A percentile compares a stretch with the other conserved stretches of the same genome.
phyloP scores from a whole-genome alignment of 305 asterid species.

The Withania somnifera region DNA sequence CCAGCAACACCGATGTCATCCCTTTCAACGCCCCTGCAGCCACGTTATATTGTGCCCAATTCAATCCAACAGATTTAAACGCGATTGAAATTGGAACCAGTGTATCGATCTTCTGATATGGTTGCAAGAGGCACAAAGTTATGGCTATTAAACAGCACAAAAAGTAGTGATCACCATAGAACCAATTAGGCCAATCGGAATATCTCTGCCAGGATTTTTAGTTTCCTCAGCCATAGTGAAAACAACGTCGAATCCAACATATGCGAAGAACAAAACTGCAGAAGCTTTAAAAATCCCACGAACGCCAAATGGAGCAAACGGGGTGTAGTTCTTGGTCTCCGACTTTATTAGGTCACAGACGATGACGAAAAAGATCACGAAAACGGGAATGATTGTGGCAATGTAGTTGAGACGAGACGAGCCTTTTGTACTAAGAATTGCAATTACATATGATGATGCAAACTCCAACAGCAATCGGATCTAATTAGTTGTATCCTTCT shows the following conservation, averaged over 20 bases:
- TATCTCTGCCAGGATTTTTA: slow-evolving; percentile 57
- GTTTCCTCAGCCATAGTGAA: slow-evolving; percentile 90
- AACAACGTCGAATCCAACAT: slow-evolving; percentile 84
- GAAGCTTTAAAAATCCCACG: slow-evolving; percentile 71
- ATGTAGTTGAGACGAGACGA: slow-evolving; percentile 69
- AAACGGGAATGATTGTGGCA: slow-evolving; percentile 50
- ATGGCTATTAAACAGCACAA: slow-evolving; percentile 55
- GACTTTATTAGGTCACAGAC: slow-evolving; percentile 49
- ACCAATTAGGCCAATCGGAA: slow-evolving; percentile 82
- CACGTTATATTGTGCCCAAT: slow-evolving; percentile 71
- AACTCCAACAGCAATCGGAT: slow-evolving; percentile 70
- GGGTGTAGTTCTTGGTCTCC: slow-evolving; percentile 36
- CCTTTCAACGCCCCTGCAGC: slow-evolving; percentile 76
- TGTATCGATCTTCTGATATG: slow-evolving; percentile 30
- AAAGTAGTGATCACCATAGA: slow-evolving; percentile 64
- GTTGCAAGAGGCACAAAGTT: slow-evolving; percentile 66
- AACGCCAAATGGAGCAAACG: slow-evolving; percentile 38
- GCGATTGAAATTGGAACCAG: slow-evolving; percentile 71
- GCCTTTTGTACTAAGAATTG: slow-evolving; percentile 62
- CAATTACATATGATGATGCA: slow-evolving; percentile 35
- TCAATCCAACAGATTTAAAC: slow-evolving; percentile 48
- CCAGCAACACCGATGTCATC: slow-evolving; percentile 63
- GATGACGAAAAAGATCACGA: slow-evolving; percentile 57
- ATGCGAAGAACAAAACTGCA: slow-evolving; percentile 72
- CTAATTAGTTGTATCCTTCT: slow-evolving; percentile 44